These are phyloP conservation scores for Sclerotinia borealis DNA, from an alignment of 2,329 filamentous ascomycete genomes.

Conservation along the genomic window DNA sequence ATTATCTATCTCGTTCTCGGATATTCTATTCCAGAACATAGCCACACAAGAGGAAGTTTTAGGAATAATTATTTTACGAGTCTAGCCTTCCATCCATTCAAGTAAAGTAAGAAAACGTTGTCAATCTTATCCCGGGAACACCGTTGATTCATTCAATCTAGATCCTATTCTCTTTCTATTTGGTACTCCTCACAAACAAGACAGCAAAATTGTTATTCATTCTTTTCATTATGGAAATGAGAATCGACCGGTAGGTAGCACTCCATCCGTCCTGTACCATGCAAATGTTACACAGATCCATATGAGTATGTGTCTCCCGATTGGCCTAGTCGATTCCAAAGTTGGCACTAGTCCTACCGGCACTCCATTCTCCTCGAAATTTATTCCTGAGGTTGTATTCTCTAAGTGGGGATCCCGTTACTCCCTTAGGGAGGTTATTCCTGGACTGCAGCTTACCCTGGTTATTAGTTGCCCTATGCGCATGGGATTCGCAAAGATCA, in stretches of 20 bases:
- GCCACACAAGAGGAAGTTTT: background rate
- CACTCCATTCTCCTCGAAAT: background rate
- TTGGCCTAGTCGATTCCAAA: no score
- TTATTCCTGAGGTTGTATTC: background rate
- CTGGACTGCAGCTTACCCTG: background rate
- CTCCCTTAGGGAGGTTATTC: background rate
- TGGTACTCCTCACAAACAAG: no score
- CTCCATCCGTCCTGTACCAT: background rate
- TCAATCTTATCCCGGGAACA: background rate
- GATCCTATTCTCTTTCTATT: background rate
- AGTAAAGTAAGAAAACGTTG: no score
- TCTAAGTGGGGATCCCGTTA: constrained; percentile 1
- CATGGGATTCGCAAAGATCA: background rate
- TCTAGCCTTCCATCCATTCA: no score
- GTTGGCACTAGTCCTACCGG: background rate
- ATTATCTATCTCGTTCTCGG: background rate
- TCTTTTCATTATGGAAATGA: no score
- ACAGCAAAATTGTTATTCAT: no score
- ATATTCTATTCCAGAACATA: background rate
- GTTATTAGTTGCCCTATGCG: background rate
- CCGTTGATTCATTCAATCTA: background rate
- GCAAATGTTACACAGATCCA: background rate
- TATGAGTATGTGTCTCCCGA: no score
- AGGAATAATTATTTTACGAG: background rate
- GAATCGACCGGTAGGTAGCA: background rate